Evolutionary conservation across 768 basidiomycete genomes (phyloP).

Genomic region (Gloeostereum incarnatum): DNA sequence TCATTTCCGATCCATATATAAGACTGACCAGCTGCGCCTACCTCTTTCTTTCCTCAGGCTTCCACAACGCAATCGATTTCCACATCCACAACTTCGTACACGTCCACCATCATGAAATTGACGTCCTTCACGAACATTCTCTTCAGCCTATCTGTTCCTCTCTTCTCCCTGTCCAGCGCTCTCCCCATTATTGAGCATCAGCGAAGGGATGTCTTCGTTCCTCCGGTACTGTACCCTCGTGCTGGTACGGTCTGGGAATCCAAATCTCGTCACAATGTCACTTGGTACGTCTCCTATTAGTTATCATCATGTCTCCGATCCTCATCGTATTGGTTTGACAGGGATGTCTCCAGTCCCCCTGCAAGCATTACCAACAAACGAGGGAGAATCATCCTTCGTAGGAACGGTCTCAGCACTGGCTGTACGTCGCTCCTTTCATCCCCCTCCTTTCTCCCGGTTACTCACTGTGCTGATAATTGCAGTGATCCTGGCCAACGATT

Average conservation of each 20-base stretch:
- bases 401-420: constrained; percentile 15
- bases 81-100: too few species aligned
- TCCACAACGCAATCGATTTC: too few species aligned
- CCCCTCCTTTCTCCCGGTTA: not conserved
- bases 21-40: too few species aligned
- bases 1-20: too few species aligned
- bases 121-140: too few species aligned
- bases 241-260: constrained; percentile 11
- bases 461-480: not conserved
- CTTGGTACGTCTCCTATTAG: constrained; percentile 9
- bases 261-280: constrained; percentile 10
- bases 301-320: too few species aligned
- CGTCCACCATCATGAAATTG: too few species aligned
- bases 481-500: constrained; percentile 16
- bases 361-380: constrained; percentile 30
- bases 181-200: too few species aligned
- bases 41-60: too few species aligned
- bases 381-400: constrained; percentile 28
- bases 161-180: too few species aligned
- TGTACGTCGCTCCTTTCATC: constrained; percentile 11
- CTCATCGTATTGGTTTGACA: constrained; percentile 7
- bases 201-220: constrained; percentile 12
- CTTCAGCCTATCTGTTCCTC: too few species aligned
- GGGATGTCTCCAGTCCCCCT: constrained; percentile 31
- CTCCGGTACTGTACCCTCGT: constrained; percentile 10